Evolutionary conservation across 2,329 filamentous ascomycete species (phyloP).

Genomic region (Pseudogymnoascus sp.): DNA sequence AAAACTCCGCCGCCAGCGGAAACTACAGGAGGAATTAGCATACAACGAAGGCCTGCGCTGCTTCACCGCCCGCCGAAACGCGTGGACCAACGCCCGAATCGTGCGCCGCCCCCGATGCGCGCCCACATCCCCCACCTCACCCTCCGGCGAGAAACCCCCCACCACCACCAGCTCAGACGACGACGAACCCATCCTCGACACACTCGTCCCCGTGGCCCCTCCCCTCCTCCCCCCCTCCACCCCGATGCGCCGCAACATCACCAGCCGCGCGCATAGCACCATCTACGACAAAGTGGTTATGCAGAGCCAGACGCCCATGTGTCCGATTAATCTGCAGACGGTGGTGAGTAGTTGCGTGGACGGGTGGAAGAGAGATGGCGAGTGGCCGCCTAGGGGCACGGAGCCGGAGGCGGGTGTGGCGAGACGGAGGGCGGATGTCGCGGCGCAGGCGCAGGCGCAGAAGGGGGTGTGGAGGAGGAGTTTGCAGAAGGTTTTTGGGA

Average conservation of each 20-base stretch:
- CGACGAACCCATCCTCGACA: conserved; percentile 22
- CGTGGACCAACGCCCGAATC: conserved; percentile 73
- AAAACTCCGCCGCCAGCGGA: conserved; percentile 40
- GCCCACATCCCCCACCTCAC: neutral
- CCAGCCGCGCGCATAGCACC: conserved; percentile 63
- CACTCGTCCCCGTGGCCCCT: conserved; percentile 58
- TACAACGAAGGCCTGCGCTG: conserved; percentile 81
- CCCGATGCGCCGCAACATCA: conserved; percentile 70
- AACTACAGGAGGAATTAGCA: conserved; percentile 54
- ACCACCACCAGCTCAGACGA: conserved; percentile 2
- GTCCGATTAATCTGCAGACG: conserved; percentile 80
- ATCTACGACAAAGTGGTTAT: conserved; percentile 87
- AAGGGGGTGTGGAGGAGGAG: conserved; percentile 15
- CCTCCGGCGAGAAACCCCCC: neutral
- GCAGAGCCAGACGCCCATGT: conserved; percentile 70
- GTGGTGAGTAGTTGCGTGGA: conserved; percentile 74
- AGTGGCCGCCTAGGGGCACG: conserved; percentile 71
- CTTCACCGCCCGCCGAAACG: conserved; percentile 69
- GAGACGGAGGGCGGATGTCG: neutral
- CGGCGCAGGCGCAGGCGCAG: neutral
- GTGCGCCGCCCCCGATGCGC: conserved; percentile 40
- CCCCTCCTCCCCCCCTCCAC: conserved; percentile 69
- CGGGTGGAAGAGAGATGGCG: conserved; percentile 87
- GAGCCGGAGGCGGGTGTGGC: conserved; percentile 37
- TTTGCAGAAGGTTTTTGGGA: conserved; percentile 21